A percentile compares a stretch with the other conserved stretches of the same genome.
These are phyloP conservation scores for Fraxinus ornus DNA, from an alignment of 305 asterid genomes.

Conservation along the genomic window DNA sequence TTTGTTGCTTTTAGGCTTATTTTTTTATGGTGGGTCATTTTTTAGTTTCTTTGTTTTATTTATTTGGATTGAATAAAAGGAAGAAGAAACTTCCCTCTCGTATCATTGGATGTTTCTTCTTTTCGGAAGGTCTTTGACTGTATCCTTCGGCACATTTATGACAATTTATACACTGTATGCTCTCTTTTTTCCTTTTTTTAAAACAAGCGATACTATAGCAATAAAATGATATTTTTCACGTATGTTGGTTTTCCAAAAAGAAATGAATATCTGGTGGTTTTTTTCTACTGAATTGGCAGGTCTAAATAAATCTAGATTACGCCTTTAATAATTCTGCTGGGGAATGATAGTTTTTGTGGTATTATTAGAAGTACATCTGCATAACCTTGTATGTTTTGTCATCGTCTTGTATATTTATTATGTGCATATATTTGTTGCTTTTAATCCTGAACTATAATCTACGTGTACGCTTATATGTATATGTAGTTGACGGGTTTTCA, in stretches of 20 bases:
- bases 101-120: background rate
- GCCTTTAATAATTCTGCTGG: background rate
- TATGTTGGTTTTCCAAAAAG: background rate
- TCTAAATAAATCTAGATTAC: background rate
- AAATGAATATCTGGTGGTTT: background rate
- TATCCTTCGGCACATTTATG: background rate
- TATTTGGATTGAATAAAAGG: background rate
- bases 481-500: background rate
- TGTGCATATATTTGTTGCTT: background rate
- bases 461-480: background rate
- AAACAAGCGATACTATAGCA: background rate
- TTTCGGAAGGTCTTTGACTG: background rate
- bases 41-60: background rate
- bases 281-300: background rate
- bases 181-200: background rate
- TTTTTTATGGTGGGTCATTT: background rate
- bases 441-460: background rate
- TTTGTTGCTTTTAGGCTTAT: background rate
- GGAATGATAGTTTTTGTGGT: background rate
- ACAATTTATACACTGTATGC: background rate
- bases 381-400: background rate
- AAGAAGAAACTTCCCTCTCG: background rate
- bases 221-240: background rate
- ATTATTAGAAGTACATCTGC: background rate
- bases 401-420: background rate